Conservation (phyloP, 257 asterid species). For the Solanum raphanifolium region DNA sequence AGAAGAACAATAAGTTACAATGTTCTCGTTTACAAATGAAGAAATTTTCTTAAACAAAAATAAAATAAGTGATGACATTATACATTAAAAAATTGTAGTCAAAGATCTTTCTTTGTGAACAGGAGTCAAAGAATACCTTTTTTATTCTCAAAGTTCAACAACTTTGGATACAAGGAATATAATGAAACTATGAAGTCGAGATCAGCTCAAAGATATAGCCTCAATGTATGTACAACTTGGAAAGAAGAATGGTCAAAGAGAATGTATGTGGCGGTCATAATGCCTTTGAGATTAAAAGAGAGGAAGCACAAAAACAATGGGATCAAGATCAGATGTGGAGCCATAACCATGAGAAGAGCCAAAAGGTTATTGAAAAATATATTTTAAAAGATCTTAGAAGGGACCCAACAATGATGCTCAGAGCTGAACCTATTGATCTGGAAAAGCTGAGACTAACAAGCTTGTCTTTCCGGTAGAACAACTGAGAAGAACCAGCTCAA, state of each 20-base stretch:
- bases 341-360: background rate
- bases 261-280: background rate
- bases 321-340: background rate
- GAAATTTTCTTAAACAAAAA: background rate
- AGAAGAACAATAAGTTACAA: background rate
- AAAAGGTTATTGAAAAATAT: background rate
- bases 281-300: background rate
- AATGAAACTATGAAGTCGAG: background rate
- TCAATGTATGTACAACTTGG: background rate
- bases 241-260: background rate
- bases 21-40: background rate
- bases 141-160: background rate
- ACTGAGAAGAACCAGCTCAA: background rate
- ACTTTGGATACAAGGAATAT: background rate
- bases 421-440: background rate
- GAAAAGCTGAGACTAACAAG: background rate
- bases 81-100: background rate
- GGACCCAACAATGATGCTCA: background rate
- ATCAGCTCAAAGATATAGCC: background rate
- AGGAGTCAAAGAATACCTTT: background rate
- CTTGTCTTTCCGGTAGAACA: background rate
- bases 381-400: background rate
- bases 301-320: background rate
- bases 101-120: background rate
- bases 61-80: background rate